A percentile compares a stretch with the other conserved stretches of the same genome.
Conservation (phyloP, 208 protist species). For the Acanthamoeba culbertsoni region DNA sequence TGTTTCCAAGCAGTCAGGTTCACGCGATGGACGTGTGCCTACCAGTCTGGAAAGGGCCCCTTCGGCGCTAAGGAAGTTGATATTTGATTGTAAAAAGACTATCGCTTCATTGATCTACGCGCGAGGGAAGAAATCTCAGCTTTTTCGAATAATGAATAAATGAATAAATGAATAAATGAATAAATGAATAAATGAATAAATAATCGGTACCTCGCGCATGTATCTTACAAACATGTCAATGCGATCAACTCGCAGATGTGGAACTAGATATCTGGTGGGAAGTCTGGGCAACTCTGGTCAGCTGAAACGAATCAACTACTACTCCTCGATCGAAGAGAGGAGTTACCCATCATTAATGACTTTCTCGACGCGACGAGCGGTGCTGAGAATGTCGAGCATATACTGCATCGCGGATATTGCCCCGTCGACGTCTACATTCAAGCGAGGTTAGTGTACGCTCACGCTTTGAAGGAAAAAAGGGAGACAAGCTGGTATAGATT, state of each 20-base stretch:
- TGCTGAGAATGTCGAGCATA: not conserved
- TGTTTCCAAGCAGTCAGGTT: too few relatives aligned
- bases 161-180: too few relatives aligned
- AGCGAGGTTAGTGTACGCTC: not conserved
- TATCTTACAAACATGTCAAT: not conserved
- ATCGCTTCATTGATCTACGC: not conserved
- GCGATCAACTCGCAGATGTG: not conserved
- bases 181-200: too few relatives aligned
- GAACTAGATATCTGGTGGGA: not conserved
- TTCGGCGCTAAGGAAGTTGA: slow-evolving; percentile 31
- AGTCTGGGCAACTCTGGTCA: not conserved
- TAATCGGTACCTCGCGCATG: slow-evolving; percentile 1
- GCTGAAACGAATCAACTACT: not conserved
- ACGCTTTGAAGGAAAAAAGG: not conserved
- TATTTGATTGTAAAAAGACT: not conserved
- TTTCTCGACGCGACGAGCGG: not conserved
- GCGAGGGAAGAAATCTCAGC: too few relatives aligned
- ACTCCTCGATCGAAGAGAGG: not conserved
- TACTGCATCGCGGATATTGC: not conserved
- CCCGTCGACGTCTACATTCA: not conserved
- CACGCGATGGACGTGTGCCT: not conserved
- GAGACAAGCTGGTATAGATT: not conserved
- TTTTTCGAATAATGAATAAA: too few relatives aligned
- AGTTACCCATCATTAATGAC: not conserved
- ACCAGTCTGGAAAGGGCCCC: not conserved